Percentiles rank a stretch among this genome's conserved stretches.
Evolutionary conservation across 2,329 filamentous ascomycete species (phyloP).

Genomic region (Xylaria sp.): DNA sequence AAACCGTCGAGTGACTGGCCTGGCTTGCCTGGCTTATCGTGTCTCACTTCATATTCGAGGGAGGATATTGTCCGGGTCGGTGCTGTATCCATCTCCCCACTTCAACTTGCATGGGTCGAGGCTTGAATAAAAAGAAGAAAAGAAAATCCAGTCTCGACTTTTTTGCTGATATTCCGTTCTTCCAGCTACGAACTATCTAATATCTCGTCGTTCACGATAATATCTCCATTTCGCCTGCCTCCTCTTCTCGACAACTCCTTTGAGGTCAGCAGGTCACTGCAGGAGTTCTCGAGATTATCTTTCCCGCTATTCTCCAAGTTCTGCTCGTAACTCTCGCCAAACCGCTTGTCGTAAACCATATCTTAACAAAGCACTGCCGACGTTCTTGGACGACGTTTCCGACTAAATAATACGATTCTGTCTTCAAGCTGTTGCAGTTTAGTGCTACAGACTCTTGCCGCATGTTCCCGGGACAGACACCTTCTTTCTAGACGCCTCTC

Average conservation of each 20-base stretch:
- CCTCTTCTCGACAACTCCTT: conserved; percentile 60
- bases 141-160: background rate
- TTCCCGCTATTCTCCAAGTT: conserved; percentile 45
- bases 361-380: background rate
- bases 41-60: conserved; percentile 10
- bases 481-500: background rate
- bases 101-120: conserved; percentile 11
- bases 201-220: conserved; percentile 38
- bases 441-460: background rate
- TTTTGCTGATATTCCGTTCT: conserved; percentile 16
- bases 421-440: background rate
- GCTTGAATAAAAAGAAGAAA: background rate
- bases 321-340: conserved; percentile 18
- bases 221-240: conserved; percentile 37
- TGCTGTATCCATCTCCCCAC: background rate
- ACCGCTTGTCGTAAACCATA: background rate
- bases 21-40: background rate
- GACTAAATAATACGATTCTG: conserved; percentile 11
- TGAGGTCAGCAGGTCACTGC: conserved; percentile 85
- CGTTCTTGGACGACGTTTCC: background rate
- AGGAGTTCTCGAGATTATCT: conserved; percentile 59
- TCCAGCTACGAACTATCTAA: conserved; percentile 38
- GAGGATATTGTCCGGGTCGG: background rate
- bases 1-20: background rate
- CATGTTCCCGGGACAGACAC: conserved; percentile 6